These are phyloP conservation scores for Secale cereale DNA, from an alignment of 176 grass and related monocot species.

Conservation along the genomic window DNA sequence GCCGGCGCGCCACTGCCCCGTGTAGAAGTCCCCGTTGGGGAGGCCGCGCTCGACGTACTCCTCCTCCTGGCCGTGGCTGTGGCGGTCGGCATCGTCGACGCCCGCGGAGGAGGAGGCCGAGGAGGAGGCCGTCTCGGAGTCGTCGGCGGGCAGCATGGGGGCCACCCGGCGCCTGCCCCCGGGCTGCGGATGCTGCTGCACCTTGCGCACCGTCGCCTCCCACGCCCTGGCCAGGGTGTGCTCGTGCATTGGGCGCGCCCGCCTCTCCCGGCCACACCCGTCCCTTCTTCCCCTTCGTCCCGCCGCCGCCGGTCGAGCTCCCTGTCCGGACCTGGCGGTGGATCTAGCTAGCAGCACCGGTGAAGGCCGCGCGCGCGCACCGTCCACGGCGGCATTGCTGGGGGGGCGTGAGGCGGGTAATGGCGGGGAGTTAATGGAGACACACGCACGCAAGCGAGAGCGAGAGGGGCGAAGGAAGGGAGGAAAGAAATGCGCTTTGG, in stretches of 20 bases:
- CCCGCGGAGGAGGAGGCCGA: slow-evolving; percentile 25
- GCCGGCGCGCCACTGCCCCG: slow-evolving; percentile 55
- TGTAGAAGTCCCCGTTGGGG: slow-evolving; percentile 95
- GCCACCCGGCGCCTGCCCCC: slow-evolving; percentile 37
- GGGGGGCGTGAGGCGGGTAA: neutral
- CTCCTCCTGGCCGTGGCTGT: neutral
- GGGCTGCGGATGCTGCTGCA: slow-evolving; percentile 43
- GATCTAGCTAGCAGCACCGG: slow-evolving; percentile 35
- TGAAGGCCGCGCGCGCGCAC: slow-evolving; percentile 4
- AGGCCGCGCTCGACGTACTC: slow-evolving; percentile 63
- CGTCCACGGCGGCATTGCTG: slow-evolving; percentile 43
- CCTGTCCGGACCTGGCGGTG: neutral
- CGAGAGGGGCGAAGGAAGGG: neutral
- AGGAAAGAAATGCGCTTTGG: slow-evolving; percentile 20
- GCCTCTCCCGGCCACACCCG: slow-evolving; percentile 10
- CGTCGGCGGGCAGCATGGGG: slow-evolving; percentile 47
- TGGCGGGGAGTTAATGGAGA: slow-evolving; percentile 10
- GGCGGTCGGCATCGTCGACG: slow-evolving; percentile 12
- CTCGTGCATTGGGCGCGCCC: slow-evolving; percentile 52
- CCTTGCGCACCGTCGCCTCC: slow-evolving; percentile 55
- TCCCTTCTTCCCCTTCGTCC: neutral
- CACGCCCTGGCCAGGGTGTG: slow-evolving; percentile 48
- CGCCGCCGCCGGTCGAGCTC: neutral
- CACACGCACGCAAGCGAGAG: slow-evolving; percentile 32
- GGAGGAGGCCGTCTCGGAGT: slow-evolving; percentile 39